phyloP scores from a whole-genome alignment of 768 basidiomycete genomes.

The Chalciporus piperatus region DNA sequence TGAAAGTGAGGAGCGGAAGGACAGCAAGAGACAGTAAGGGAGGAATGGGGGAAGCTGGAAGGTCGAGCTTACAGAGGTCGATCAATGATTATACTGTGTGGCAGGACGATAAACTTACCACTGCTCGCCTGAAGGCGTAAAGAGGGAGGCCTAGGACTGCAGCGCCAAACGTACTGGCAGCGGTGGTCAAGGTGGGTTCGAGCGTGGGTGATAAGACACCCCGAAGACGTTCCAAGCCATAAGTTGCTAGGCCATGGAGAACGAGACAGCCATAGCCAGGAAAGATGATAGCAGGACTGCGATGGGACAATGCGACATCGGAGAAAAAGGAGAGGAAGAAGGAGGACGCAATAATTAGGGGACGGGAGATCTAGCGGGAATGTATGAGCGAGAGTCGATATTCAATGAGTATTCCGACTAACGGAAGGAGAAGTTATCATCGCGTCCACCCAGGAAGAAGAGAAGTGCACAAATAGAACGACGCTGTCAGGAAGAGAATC shows the following conservation, averaged over 20 bases:
- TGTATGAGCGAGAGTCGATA: neutral
- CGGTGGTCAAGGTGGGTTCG: slow-evolving; percentile 53
- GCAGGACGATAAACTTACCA: slow-evolving; percentile 42
- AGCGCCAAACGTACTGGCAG: slow-evolving; percentile 59
- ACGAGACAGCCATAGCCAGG: slow-evolving; percentile 68
- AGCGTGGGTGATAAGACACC: slow-evolving; percentile 56
- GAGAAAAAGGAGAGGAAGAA: slow-evolving; percentile 54
- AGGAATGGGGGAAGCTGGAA: slow-evolving; percentile 48
- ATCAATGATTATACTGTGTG: neutral
- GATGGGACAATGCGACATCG: slow-evolving; percentile 46
- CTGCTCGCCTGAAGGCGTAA: slow-evolving; percentile 55
- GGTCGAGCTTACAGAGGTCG: slow-evolving; percentile 42
- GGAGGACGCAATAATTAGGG: slow-evolving; percentile 45
- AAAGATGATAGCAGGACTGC: slow-evolving; percentile 38
- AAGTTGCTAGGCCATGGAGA: slow-evolving; percentile 57
- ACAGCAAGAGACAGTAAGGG: slow-evolving; percentile 56
- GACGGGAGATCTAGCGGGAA: slow-evolving; percentile 46
- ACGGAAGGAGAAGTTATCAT: slow-evolving; percentile 50
- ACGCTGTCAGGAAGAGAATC: slow-evolving; percentile 44
- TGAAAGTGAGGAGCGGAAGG: slow-evolving; percentile 61
- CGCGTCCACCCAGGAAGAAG: slow-evolving; percentile 61
- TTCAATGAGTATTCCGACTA: slow-evolving; percentile 16
- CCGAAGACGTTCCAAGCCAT: slow-evolving; percentile 60
- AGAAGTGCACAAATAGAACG: slow-evolving; percentile 67
- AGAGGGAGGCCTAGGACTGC: slow-evolving; percentile 61